phyloP scores from a whole-genome alignment of 305 asterid genomes.

The Fraxinus nigra region DNA sequence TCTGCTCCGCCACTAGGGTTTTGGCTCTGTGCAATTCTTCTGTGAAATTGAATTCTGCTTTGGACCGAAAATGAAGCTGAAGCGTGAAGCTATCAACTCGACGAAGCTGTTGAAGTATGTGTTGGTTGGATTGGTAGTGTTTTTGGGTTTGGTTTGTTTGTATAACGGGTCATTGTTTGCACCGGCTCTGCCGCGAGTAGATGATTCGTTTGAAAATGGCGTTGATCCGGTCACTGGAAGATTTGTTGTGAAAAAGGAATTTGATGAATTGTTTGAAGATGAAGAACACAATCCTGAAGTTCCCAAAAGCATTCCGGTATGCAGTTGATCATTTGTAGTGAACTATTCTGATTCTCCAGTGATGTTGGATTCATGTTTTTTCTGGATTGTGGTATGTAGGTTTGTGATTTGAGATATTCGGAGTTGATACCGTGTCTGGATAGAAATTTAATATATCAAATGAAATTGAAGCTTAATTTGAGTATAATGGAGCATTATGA shows the following conservation, averaged over 20 bases:
- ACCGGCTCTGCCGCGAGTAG: constrained; percentile 56
- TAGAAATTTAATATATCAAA: constrained; percentile 61
- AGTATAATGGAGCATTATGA: constrained; percentile 96
- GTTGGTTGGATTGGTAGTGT: constrained; percentile 44
- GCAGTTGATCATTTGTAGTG: constrained; percentile 13
- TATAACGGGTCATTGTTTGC: constrained; percentile 52
- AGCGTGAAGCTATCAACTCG: constrained; percentile 34
- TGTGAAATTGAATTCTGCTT: neutral
- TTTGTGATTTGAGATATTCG: constrained; percentile 76
- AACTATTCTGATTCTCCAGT: neutral
- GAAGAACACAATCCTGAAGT: constrained; percentile 55
- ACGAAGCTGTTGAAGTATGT: constrained; percentile 49
- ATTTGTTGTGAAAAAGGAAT: constrained; percentile 32
- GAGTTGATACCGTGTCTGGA: constrained; percentile 92
- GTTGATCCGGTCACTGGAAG: constrained; percentile 52
- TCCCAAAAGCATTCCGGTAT: constrained; percentile 65
- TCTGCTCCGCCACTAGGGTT: constrained; percentile 43
- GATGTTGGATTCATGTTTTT: constrained; percentile 1
- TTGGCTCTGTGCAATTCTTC: constrained; percentile 19
- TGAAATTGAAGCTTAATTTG: constrained; percentile 66
- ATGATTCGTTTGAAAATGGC: constrained; percentile 50
- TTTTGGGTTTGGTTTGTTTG: constrained; percentile 65
- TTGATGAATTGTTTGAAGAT: constrained; percentile 48
- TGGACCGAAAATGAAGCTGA: constrained; percentile 44
- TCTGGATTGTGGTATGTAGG: constrained; percentile 36